Evolutionary conservation across 805 yeast genomes (phyloP).

Genomic region (Komagataella kurtzmanii): DNA sequence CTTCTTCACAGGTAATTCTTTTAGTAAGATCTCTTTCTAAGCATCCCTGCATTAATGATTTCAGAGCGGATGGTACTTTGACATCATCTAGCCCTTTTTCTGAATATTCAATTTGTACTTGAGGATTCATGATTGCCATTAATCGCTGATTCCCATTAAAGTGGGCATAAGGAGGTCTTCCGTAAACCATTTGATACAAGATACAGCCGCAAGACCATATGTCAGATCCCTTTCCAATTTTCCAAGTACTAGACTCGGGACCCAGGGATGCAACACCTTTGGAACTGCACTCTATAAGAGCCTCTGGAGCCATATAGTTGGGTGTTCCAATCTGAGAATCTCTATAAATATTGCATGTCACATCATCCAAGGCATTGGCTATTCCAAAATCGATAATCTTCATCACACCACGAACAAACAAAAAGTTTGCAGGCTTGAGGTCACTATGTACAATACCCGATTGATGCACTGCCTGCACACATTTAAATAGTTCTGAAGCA

Average conservation of each 20-base stretch:
- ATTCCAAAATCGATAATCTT: conserved; percentile 93
- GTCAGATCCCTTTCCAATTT: conserved; percentile 90
- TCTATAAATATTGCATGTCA: conserved; percentile 80
- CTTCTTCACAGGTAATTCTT: conserved; percentile 51
- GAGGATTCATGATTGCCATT: conserved; percentile 78
- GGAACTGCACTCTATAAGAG: conserved; percentile 48
- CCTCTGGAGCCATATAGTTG: conserved; percentile 96
- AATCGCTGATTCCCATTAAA: conserved; percentile 67
- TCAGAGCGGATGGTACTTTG: conserved; percentile 52
- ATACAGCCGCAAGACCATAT: conserved; percentile 98
- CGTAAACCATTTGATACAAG: conserved; percentile 89
- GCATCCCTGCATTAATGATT: conserved; percentile 63
- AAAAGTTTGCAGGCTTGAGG: conserved; percentile 52
- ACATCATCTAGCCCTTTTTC: conserved; percentile 44
- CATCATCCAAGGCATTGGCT: conserved; percentile 88
- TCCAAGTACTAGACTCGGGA: conserved; percentile 31
- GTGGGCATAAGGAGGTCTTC: conserved; percentile 78
- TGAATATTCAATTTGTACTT: conserved; percentile 57
- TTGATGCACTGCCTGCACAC: conserved; percentile 80
- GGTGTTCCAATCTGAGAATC: conserved; percentile 93
- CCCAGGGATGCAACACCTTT: conserved; percentile 13
- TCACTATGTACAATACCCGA: conserved; percentile 57
- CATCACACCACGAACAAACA: conserved; percentile 69
- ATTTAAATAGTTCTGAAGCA: conserved; percentile 62
- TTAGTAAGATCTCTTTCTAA: conserved; percentile 54